These are phyloP conservation scores for Cytospora piceicola DNA, from an alignment of 2,329 filamentous ascomycete genomes.

Conservation along the genomic window DNA sequence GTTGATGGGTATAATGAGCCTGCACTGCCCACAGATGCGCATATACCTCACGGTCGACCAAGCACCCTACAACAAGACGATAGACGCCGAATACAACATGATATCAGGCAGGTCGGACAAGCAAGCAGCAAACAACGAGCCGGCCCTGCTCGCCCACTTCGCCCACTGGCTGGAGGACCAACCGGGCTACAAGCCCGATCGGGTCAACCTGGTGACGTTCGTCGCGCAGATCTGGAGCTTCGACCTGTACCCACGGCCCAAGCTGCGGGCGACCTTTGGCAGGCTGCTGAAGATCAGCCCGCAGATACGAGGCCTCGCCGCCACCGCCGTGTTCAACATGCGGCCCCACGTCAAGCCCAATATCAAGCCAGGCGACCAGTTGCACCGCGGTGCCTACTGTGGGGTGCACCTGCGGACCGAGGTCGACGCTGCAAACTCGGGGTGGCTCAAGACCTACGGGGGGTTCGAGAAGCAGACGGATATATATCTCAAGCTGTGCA, in stretches of 20 bases:
- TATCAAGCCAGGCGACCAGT: constrained; percentile 5
- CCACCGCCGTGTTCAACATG: constrained; percentile 9
- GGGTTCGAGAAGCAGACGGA: constrained; percentile 8
- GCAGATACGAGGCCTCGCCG: constrained; percentile 14
- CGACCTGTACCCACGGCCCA: constrained; percentile 9
- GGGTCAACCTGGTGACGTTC: constrained; percentile 32
- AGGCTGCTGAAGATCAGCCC: constrained; percentile 19
- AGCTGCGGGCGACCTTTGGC: constrained; percentile 8
- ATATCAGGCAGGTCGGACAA: constrained; percentile 6
- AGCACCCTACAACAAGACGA: not conserved
- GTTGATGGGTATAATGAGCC: not conserved
- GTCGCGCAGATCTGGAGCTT: constrained; percentile 16
- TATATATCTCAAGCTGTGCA: constrained; percentile 11
- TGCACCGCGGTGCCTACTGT: constrained; percentile 19
- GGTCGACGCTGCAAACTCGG: constrained; percentile 21
- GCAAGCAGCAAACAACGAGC: not conserved
- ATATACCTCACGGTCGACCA: constrained; percentile 22
- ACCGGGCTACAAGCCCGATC: constrained; percentile 28
- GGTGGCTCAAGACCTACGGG: not conserved
- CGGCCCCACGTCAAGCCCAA: constrained; percentile 2
- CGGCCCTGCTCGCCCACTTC: not conserved
- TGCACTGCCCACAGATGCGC: constrained; percentile 17
- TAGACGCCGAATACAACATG: not conserved
- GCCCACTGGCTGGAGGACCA: constrained; percentile 22
- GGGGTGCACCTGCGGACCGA: constrained; percentile 24